Conservation (phyloP, 1,284 basidiomycete genomes). For the Termitomyces sp. region DNA sequence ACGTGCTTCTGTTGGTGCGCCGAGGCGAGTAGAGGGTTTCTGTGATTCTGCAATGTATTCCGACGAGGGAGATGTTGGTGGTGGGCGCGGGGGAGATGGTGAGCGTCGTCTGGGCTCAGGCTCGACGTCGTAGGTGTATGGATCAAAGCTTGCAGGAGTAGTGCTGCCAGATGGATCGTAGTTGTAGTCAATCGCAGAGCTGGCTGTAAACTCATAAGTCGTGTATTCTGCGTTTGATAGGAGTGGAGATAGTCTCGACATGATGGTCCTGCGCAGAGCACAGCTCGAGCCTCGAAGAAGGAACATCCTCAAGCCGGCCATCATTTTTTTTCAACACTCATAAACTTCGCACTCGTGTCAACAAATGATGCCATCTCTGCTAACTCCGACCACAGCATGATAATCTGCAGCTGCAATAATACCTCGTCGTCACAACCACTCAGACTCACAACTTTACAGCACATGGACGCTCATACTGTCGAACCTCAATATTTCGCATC, state of each 20-base stretch:
- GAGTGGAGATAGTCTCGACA: background rate
- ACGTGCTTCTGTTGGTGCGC: slow-evolving; percentile 24
- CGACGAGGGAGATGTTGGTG: background rate
- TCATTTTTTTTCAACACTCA: too few relatives aligned
- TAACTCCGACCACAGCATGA: too few relatives aligned
- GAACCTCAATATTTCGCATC: too few relatives aligned
- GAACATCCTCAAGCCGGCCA: background rate
- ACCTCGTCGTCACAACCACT: too few relatives aligned
- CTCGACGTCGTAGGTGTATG: background rate
- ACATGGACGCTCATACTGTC: too few relatives aligned
- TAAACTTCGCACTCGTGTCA: too few relatives aligned
- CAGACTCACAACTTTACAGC: too few relatives aligned
- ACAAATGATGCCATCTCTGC: too few relatives aligned
- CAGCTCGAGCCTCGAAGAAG: background rate
- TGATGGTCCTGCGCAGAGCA: background rate
- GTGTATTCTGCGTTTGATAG: background rate
- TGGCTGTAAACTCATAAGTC: background rate
- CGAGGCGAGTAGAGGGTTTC: background rate
- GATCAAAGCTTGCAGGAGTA: background rate
- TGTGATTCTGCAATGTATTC: slow-evolving; percentile 3
- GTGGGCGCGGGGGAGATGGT: background rate
- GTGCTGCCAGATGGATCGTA: slow-evolving; percentile 3
- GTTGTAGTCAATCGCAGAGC: slow-evolving; percentile 2
- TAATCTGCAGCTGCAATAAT: too few relatives aligned
- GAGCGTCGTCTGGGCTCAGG: background rate